Evolutionary conservation across 2,329 filamentous ascomycete genomes (phyloP), one percentile per base, ranked within the genome.

Genomic region (Fusarium sp.): DNA sequence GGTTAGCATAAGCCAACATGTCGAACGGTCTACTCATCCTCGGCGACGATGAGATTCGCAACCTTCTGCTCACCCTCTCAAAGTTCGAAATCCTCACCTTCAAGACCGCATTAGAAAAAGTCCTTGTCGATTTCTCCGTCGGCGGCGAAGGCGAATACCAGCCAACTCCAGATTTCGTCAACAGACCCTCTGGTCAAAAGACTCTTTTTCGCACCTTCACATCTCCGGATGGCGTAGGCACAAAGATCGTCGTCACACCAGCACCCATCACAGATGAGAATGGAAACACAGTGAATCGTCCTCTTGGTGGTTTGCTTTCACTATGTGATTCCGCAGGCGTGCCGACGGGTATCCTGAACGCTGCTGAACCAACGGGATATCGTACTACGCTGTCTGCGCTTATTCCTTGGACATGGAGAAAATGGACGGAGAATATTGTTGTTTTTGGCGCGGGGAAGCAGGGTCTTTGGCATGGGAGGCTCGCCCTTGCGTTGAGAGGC

Each of bases 401-500:
- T 51, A 83, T 91, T 72, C 85, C 91, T 23, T 87, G 87, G 76
- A 83, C 86, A 18, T 79, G 70, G 64, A 67, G 76, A 60, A 30
- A 58, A 25, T 37, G 46, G 4, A 71, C 76, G 1, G 55, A 88
- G 70, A 88, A 87, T 18, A 72, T 92, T 3, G 84, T 88, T 7
- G 84, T 92, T 30, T 93, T 93, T 71, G 90, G 91, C 2, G 90
- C 89, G 0, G 90, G 90, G 30, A 88, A 87, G 68, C 90, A 92
- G 78, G 91, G 90, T 1, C 88, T 90, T 74, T 93, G 90, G 90
- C 90, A 92, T 73, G 86, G 90, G 11, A 85, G 89, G 1, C 84
- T 93, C 8, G 88, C 90, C 0, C 78, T 93, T 4, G 80, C 90
- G 4, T 81, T 91, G 0, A 64, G 76, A 5, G 76, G 76, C 0